These are phyloP conservation scores for Trichoderma breve DNA, from an alignment of 2,329 filamentous ascomycete species.

Conservation along the genomic window DNA sequence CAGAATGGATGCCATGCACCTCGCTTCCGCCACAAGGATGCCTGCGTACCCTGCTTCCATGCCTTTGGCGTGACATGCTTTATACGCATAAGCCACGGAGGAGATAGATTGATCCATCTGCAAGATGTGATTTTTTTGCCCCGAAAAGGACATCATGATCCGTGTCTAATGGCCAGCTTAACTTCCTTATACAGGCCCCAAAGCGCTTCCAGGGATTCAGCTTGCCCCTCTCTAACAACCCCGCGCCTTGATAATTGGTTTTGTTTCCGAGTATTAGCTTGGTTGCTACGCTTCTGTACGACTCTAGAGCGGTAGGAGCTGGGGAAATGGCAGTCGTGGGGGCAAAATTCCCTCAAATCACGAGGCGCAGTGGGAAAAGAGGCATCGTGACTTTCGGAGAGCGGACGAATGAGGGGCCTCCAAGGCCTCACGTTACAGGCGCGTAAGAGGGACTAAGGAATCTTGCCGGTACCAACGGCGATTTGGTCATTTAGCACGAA, in stretches of 20 bases:
- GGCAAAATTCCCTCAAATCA: background rate
- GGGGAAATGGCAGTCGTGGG: background rate
- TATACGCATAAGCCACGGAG: background rate
- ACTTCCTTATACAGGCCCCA: background rate
- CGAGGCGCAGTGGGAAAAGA: background rate
- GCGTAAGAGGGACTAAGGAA: background rate
- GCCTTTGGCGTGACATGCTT: background rate
- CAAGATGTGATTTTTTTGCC: constrained; percentile 6
- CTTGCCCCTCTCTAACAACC: background rate
- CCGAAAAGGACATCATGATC: background rate
- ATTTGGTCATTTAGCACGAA: background rate
- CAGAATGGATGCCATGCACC: background rate
- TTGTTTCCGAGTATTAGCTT: background rate
- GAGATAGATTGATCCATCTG: background rate
- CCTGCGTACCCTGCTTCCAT: background rate
- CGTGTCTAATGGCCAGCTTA: background rate
- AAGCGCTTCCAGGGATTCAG: background rate
- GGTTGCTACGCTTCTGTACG: background rate
- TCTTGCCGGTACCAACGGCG: background rate
- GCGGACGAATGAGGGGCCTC: background rate
- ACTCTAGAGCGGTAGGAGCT: background rate
- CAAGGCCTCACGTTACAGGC: background rate
- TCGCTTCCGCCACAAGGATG: background rate
- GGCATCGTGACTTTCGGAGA: background rate
- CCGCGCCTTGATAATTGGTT: background rate